Evolutionary conservation across 2,329 filamentous ascomycete species (phyloP).

Genomic region (Ophiostoma tasmaniense): DNA sequence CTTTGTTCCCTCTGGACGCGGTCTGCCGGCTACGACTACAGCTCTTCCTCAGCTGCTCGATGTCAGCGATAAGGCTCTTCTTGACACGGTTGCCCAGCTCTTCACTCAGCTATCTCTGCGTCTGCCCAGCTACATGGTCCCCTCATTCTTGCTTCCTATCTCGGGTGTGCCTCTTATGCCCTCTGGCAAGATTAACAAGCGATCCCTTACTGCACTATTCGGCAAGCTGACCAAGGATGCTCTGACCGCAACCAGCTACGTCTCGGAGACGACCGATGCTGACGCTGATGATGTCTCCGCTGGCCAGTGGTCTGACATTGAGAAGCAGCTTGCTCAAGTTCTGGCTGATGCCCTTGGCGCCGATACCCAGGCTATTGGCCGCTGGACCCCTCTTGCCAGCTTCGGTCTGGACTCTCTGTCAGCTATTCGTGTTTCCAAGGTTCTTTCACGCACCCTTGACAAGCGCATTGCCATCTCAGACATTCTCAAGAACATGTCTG

Average conservation of each 20-base stretch:
- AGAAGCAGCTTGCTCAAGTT: slow-evolving; percentile 46
- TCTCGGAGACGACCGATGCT: not conserved
- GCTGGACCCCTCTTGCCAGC: slow-evolving; percentile 65
- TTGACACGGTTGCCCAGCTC: slow-evolving; percentile 34
- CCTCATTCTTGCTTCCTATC: slow-evolving; percentile 63
- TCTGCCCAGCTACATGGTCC: slow-evolving; percentile 72
- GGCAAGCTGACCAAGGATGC: slow-evolving; percentile 35
- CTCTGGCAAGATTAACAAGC: slow-evolving; percentile 66
- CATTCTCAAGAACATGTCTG: slow-evolving; percentile 59
- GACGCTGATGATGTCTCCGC: not conserved
- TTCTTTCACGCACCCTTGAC: slow-evolving; percentile 40
- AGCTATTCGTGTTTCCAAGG: slow-evolving; percentile 60
- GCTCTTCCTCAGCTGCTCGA: slow-evolving; percentile 32
- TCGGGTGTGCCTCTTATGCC: slow-evolving; percentile 59
- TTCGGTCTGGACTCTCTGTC: slow-evolving; percentile 78
- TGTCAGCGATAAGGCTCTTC: slow-evolving; percentile 23
- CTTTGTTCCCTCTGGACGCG: slow-evolving; percentile 43
- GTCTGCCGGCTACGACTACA: slow-evolving; percentile 11
- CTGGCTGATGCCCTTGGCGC: slow-evolving; percentile 45
- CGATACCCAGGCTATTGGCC: slow-evolving; percentile 39
- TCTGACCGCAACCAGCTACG: slow-evolving; percentile 7
- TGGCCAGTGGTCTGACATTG: slow-evolving; percentile 30
- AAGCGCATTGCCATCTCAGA: slow-evolving; percentile 54
- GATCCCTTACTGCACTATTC: slow-evolving; percentile 42
- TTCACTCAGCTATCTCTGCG: slow-evolving; percentile 45